Conservation (phyloP, 1,139 yeast genomes). For the Citeromyces hawaiiensis region DNA sequence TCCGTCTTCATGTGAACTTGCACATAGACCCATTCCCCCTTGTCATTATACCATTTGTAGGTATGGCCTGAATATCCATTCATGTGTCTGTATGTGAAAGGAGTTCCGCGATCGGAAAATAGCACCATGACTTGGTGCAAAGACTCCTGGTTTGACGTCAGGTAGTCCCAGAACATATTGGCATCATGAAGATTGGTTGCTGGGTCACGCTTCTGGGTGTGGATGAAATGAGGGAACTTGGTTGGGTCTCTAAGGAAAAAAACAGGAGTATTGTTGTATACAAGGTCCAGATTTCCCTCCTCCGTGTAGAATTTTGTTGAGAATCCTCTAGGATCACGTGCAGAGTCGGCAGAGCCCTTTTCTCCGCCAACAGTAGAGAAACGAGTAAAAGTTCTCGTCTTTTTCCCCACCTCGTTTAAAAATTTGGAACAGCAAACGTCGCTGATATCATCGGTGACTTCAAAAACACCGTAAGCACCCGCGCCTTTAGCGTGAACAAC, state of each 20-base stretch:
- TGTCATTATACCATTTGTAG: constrained; percentile 52
- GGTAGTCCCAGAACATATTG: constrained; percentile 57
- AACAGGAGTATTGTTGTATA: constrained; percentile 81
- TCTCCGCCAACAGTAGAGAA: constrained; percentile 91
- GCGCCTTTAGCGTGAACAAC: constrained; percentile 89
- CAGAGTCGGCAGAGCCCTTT: constrained; percentile 71
- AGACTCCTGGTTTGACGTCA: constrained; percentile 48
- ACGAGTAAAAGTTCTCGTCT: constrained; percentile 60
- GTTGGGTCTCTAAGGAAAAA: constrained; percentile 80
- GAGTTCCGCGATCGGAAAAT: constrained; percentile 66
- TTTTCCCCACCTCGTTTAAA: constrained; percentile 61
- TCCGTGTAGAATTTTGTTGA: constrained; percentile 75
- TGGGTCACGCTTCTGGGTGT: constrained; percentile 71
- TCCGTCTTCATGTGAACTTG: constrained; percentile 54
- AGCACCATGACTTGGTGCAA: constrained; percentile 50
- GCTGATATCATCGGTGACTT: constrained; percentile 69
- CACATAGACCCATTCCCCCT: constrained; percentile 53
- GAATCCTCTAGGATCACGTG: constrained; percentile 87
- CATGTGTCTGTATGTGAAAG: constrained; percentile 50
- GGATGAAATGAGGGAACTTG: constrained; percentile 81
- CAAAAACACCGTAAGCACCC: constrained; percentile 74
- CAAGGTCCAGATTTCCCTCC: constrained; percentile 83
- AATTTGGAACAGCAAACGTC: constrained; percentile 64
- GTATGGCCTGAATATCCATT: constrained; percentile 72
- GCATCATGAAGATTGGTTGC: constrained; percentile 35